phyloP scores from a whole-genome alignment of 2,329 filamentous ascomycete species.

The Cladophialophora chaetospira region DNA sequence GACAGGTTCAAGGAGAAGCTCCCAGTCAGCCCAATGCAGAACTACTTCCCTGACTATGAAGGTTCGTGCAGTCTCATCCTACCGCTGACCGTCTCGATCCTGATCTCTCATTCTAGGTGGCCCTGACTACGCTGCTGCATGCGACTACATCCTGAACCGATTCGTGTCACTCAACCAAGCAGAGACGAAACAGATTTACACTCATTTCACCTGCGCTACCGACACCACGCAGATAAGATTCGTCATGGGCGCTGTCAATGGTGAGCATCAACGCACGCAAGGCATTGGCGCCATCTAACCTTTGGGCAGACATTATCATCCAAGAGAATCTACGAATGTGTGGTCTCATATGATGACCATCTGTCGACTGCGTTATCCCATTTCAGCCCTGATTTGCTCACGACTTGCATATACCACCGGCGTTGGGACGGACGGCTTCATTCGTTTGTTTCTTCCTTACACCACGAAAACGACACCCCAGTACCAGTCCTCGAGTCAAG shows the following conservation, averaged over 20 bases:
- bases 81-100: constrained; percentile 5
- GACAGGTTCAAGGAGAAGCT: constrained; percentile 75
- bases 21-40: constrained; percentile 72
- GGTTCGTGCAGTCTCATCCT: constrained; percentile 40
- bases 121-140: constrained; percentile 91
- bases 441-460: constrained; percentile 5
- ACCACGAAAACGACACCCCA: constrained; percentile 1
- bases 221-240: constrained; percentile 99
- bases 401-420: constrained; percentile 30
- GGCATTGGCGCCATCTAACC: constrained; percentile 48
- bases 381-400: constrained; percentile 21
- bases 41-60: constrained; percentile 78
- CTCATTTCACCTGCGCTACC: constrained; percentile 97
- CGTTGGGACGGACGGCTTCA: constrained; percentile 15
- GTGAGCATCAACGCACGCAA: constrained; percentile 55
- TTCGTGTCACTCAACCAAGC: constrained; percentile 99
- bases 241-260: constrained; percentile 99
- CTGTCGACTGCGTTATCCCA: constrained; percentile 14
- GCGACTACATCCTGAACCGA: constrained; percentile 98
- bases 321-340: constrained; percentile 98
- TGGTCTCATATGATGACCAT: constrained; percentile 73
- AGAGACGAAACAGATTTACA: constrained; percentile 99
- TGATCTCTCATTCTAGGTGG: constrained; percentile 60
- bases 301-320: constrained; percentile 87
- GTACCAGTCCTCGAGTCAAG: not conserved